Base-by-base conservation (phyloP, 306 rosid genomes). In the Pueraria montana region DNA sequence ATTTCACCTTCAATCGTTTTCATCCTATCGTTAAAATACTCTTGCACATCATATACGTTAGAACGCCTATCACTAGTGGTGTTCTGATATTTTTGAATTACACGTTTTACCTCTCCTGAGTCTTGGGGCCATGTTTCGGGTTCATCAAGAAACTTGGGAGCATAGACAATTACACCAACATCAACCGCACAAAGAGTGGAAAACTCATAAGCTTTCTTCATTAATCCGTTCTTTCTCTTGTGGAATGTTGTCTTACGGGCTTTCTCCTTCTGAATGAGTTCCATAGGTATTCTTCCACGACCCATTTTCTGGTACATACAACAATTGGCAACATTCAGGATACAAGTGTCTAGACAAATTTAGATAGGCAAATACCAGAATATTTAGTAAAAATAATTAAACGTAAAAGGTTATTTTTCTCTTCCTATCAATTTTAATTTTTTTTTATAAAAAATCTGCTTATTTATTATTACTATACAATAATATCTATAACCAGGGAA, bases 41-140 rank as follows among this genome's bases (percentile, higher is more conserved):
- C 85, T 50, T 81, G 59, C 62, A 81, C 50, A n/a, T 81, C 67
- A 10, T 71, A 81, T 42, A 62, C 38, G 50, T 64, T 85, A 1
- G 66, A 77, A 45, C 66, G 67, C 5, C 59, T 27, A 2, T 81
- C 83, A 2, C 2, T 46, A 0, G 80, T 77, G 0, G 72, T 85
- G 50, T 64, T 52, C 0, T 30, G 50, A 4, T 62, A 81, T 26
- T 81, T 85, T 10, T 77, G 11, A 72, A 85, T 79, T 8, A 85
- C 79, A 3, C 52, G 68, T 4, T 11, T 24, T 1, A 85, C 50
- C 30, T 77, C 70, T 6, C 1, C 3, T 2, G 0, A 13, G 0
- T 85, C 83, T 64, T 63, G 10, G 0, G 88, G 88, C 80, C 80
- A 85, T 52, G 66, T 85, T 38, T 81, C 80, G 0, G 69, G 82